These are phyloP conservation scores for Fremontodendron californicum DNA, from an alignment of 345 rosid species.

Conservation along the genomic window DNA sequence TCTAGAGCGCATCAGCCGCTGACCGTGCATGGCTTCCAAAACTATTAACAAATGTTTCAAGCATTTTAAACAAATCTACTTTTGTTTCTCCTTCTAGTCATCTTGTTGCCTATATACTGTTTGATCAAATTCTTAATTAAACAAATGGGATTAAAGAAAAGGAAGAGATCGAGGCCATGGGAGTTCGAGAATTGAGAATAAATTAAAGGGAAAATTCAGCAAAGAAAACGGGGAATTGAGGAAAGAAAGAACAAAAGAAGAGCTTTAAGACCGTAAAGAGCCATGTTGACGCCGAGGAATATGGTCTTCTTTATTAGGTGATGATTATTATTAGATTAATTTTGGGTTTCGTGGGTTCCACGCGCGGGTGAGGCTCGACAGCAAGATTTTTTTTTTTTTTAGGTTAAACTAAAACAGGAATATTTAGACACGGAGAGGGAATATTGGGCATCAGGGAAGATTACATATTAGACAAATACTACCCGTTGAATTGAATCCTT, in stretches of 20 bases:
- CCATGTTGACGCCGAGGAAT: conserved; percentile 74
- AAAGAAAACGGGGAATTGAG: neutral
- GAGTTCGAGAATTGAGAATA: neutral
- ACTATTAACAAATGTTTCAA: conserved; percentile 33
- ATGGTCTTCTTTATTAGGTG: conserved; percentile 18
- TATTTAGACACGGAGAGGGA: conserved; percentile 59
- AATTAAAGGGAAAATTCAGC: conserved; percentile 3
- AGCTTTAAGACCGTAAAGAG: conserved; percentile 42
- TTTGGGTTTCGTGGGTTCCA: no score
- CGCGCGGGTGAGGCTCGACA: conserved; percentile 53
- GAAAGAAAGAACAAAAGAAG: conserved; percentile 16
- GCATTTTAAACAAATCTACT: neutral
- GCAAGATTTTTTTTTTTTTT: neutral
- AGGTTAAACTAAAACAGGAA: conserved; percentile 21
- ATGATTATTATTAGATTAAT: no score
- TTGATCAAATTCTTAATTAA: neutral
- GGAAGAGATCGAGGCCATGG: neutral
- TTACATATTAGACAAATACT: conserved; percentile 34
- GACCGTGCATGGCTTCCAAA: conserved; percentile 52
- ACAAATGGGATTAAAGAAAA: conserved; percentile 8
- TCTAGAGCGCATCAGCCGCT: conserved; percentile 99
- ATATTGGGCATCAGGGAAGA: conserved; percentile 39
- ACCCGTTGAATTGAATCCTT: conserved; percentile 34
- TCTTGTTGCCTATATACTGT: neutral
- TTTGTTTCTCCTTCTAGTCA: neutral